These are phyloP conservation scores for Aureobasidium sp. DNA, from an alignment of 2,329 filamentous ascomycete species.

Conservation along the genomic window DNA sequence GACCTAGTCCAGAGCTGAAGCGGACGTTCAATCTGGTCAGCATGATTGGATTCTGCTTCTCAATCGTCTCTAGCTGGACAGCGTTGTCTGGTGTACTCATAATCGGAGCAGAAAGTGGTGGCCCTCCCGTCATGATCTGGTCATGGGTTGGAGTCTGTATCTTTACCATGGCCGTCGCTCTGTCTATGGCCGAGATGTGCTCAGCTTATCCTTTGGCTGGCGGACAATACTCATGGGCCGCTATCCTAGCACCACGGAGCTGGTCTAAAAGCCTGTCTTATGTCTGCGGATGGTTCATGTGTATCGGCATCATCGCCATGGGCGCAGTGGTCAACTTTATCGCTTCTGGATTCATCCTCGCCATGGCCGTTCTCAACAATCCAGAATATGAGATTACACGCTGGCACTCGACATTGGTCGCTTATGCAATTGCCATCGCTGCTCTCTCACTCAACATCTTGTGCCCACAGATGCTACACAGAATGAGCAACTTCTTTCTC, in stretches of 20 bases:
- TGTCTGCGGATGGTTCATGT: slow-evolving; percentile 35
- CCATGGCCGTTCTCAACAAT: slow-evolving; percentile 47
- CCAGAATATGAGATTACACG: slow-evolving; percentile 46
- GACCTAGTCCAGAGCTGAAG: slow-evolving; percentile 43
- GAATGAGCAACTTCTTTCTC: slow-evolving; percentile 42
- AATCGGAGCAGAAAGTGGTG: slow-evolving; percentile 49
- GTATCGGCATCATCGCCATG: slow-evolving; percentile 43
- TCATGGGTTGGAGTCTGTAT: slow-evolving; percentile 49
- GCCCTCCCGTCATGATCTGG: slow-evolving; percentile 54
- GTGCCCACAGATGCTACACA: slow-evolving; percentile 45
- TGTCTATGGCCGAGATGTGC: slow-evolving; percentile 55
- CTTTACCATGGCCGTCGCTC: slow-evolving; percentile 47
- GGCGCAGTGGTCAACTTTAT: slow-evolving; percentile 50
- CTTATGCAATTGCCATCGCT: slow-evolving; percentile 43
- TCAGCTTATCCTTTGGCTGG: slow-evolving; percentile 50
- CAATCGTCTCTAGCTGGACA: slow-evolving; percentile 53
- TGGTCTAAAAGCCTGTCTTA: slow-evolving; percentile 33
- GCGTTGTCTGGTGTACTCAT: slow-evolving; percentile 51
- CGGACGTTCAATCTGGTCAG: slow-evolving; percentile 49
- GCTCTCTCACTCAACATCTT: slow-evolving; percentile 45
- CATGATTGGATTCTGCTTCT: slow-evolving; percentile 55
- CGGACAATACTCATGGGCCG: slow-evolving; percentile 54
- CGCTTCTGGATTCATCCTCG: slow-evolving; percentile 49
- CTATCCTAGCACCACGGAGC: slow-evolving; percentile 46
- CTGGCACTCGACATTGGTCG: slow-evolving; percentile 50